Evolutionary conservation across 2,329 filamentous ascomycete genomes (phyloP).

Genomic region (Cercospora brassicicola): DNA sequence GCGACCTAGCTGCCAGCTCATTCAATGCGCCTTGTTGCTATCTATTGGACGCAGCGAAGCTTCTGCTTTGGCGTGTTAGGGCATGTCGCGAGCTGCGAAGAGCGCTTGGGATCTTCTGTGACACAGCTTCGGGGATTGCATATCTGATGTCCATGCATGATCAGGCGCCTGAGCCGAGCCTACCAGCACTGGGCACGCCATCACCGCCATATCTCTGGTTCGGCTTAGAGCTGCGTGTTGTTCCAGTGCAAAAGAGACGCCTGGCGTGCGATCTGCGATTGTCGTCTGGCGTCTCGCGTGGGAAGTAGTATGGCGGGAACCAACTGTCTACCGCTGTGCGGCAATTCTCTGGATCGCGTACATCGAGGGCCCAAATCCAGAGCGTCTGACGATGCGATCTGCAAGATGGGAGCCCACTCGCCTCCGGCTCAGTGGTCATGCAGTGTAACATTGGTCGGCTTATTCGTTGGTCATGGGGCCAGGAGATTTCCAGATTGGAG

Average conservation of each 20-base stretch:
- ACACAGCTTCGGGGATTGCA: neutral
- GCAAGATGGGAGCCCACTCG: neutral
- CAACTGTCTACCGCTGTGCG: neutral
- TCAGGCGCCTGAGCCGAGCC: neutral
- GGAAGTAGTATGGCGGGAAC: neutral
- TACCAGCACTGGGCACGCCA: neutral
- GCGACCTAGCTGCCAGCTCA: neutral
- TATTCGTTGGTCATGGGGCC: neutral
- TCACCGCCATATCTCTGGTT: neutral
- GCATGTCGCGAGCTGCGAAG: neutral
- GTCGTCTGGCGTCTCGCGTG: neutral
- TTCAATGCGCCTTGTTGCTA: neutral
- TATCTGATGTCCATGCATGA: neutral
- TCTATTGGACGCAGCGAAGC: neutral
- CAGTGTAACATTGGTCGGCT: neutral
- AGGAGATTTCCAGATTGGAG: neutral
- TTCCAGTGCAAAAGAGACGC: neutral
- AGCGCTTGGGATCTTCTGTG: neutral
- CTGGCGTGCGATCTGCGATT: neutral
- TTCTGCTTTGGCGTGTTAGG: neutral
- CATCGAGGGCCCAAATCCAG: neutral
- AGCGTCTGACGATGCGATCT: neutral
- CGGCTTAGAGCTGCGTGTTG: neutral
- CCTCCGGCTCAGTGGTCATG: neutral
- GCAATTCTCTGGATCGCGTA: neutral